Evolutionary conservation across 352 stramenopile genomes (phyloP).

Genomic region (Peronospora destructor): DNA sequence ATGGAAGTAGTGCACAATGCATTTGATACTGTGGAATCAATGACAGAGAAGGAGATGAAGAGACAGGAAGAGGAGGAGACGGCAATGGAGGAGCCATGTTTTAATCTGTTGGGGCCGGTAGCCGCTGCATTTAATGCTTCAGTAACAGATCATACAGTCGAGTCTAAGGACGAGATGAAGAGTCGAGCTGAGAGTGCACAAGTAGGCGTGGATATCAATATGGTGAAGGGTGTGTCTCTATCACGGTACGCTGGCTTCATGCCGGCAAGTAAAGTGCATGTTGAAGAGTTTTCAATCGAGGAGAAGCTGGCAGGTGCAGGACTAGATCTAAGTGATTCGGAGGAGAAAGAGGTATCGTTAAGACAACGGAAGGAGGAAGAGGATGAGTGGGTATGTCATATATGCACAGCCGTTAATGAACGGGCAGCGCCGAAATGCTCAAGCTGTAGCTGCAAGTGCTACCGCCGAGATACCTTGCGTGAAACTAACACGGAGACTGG

Average conservation of each 20-base stretch:
- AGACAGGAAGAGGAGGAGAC: slow-evolving; percentile 17
- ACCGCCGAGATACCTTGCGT: neutral
- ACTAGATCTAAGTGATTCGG: slow-evolving; percentile 46
- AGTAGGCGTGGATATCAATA: slow-evolving; percentile 6
- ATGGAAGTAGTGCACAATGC: neutral
- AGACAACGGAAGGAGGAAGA: slow-evolving; percentile 6
- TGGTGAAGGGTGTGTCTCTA: slow-evolving; percentile 2
- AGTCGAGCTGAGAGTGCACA: slow-evolving; percentile 2
- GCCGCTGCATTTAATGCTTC: slow-evolving; percentile 18
- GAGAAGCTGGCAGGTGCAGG: slow-evolving; percentile 43
- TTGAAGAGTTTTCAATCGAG: slow-evolving; percentile 25
- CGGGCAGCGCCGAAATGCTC: slow-evolving; percentile 12
- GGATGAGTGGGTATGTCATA: slow-evolving; percentile 23
- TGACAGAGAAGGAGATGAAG: slow-evolving; percentile 2
- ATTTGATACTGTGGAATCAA: slow-evolving; percentile 1
- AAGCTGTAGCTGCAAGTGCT: slow-evolving; percentile 18
- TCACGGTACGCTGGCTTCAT: slow-evolving; percentile 17
- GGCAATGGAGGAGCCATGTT: slow-evolving; percentile 35
- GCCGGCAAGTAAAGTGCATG: slow-evolving; percentile 20
- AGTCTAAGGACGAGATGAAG: neutral
- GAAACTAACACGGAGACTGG: neutral
- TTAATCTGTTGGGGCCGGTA: slow-evolving; percentile 36
- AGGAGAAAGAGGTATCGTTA: slow-evolving; percentile 14
- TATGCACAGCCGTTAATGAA: slow-evolving; percentile 28
- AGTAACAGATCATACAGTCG: neutral